phyloP scores from a whole-genome alignment of 768 basidiomycete species.

The Tylopilus felleus region DNA sequence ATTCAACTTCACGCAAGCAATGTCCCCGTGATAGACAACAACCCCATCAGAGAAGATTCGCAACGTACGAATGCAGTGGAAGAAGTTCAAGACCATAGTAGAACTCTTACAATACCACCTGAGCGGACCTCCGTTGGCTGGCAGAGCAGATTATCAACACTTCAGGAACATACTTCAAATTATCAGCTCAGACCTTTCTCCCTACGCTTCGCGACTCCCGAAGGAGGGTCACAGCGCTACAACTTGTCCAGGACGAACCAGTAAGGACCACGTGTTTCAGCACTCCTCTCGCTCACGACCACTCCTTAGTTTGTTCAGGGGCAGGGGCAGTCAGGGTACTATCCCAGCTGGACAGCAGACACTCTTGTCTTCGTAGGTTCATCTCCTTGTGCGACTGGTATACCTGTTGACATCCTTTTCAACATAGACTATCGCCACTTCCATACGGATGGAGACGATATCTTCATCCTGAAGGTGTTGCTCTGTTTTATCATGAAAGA shows the following conservation, averaged over 20 bases:
- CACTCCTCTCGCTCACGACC: neutral
- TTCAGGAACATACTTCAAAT: neutral
- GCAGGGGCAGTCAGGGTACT: constrained; percentile 2
- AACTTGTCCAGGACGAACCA: neutral
- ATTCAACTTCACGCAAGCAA: no score
- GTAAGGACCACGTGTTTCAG: neutral
- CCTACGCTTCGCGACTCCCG: constrained; percentile 3
- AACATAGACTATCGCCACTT: neutral
- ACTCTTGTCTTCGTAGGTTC: constrained; percentile 8
- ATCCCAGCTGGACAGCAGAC: constrained; percentile 9
- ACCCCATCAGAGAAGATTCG: no score
- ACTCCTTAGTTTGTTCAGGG: constrained; percentile 13
- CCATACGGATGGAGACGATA: constrained; percentile 6
- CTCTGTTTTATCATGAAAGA: constrained; percentile 13
- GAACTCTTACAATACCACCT: no score
- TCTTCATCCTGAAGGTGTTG: constrained; percentile 13
- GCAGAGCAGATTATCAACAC: no score
- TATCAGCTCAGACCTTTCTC: neutral
- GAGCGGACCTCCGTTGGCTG: no score
- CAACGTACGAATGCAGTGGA: no score
- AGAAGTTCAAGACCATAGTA: no score
- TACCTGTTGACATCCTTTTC: neutral
- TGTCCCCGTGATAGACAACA: no score
- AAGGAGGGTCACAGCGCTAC: constrained; percentile 11
- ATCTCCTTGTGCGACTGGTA: neutral